These are phyloP conservation scores for Colletotrichum acutatum DNA, from an alignment of 2,329 filamentous ascomycete species.

Conservation along the genomic window DNA sequence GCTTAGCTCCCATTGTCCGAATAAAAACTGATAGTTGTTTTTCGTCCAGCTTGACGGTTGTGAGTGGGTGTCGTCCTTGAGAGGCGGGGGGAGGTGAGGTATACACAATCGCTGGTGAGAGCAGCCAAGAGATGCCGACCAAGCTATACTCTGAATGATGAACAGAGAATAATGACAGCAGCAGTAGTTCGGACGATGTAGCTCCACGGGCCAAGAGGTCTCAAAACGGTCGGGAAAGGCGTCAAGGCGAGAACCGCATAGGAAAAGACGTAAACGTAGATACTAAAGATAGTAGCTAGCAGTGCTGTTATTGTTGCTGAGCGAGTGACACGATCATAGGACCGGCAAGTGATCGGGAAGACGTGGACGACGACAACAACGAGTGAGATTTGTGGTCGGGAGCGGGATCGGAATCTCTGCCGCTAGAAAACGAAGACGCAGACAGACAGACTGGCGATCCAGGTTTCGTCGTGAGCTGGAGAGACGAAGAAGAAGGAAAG, in stretches of 20 bases:
- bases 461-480: conserved; percentile 30
- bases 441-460: conserved; percentile 31
- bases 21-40: conserved; percentile 15
- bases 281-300: conserved; percentile 25
- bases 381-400: no score
- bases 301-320: conserved; percentile 22
- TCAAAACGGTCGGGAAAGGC: background rate
- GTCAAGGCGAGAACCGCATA: conserved; percentile 1
- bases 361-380: background rate
- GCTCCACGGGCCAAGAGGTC: conserved; percentile 3
- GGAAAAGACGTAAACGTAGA: conserved; percentile 6
- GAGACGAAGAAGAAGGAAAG: conserved; percentile 20
- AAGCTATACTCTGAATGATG: background rate
- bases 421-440: conserved; percentile 12
- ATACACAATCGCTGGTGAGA: background rate
- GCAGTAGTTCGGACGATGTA: background rate
- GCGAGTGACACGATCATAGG: conserved; percentile 37
- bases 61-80: background rate
- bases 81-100: background rate
- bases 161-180: background rate
- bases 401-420: conserved; percentile 25
- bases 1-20: conserved; percentile 50
- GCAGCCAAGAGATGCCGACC: background rate
- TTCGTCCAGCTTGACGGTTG: conserved; percentile 33
- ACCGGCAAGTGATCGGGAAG: conserved; percentile 34